Evolutionary conservation across 129 eudicot species (phyloP).

Genomic region (Mikania micrantha): DNA sequence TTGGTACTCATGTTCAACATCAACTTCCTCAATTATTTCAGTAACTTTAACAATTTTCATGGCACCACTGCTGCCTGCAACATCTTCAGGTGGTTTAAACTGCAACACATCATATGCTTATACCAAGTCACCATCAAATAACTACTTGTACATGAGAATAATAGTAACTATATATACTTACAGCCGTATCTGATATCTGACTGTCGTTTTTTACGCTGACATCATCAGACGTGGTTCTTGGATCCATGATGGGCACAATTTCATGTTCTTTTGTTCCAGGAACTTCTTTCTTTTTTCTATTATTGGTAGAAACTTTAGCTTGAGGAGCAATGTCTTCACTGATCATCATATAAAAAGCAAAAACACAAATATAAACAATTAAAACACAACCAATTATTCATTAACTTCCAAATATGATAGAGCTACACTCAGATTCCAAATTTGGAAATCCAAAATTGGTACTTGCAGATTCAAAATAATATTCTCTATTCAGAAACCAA

Average conservation of each 20-base stretch:
- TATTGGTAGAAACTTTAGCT: conserved; percentile 23
- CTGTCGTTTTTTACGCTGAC: conserved; percentile 37
- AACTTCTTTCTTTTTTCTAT: conserved; percentile 29
- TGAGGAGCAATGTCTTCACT: conserved; percentile 40
- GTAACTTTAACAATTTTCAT: conserved; percentile 22
- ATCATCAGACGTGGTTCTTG: conserved; percentile 18
- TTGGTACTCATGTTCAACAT: conserved; percentile 30
- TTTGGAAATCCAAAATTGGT: conserved; percentile 1
- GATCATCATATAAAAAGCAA: conserved; percentile 17
- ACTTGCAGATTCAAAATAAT: background rate
- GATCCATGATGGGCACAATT: conserved; percentile 26
- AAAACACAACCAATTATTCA: background rate
- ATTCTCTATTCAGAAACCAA: background rate
- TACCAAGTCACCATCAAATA: background rate
- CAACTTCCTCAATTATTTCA: conserved; percentile 41
- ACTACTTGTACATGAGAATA: background rate
- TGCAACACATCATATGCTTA: conserved; percentile 22
- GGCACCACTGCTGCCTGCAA: conserved; percentile 26
- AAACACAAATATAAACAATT: background rate
- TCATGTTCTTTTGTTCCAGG: conserved; percentile 32
- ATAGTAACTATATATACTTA: conserved; percentile 26
- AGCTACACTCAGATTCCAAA: background rate
- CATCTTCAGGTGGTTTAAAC: conserved; percentile 36
- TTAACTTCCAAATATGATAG: background rate
- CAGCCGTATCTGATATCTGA: conserved; percentile 34